Percentiles rank a stretch among this genome's conserved stretches.
These are phyloP conservation scores for Globisporangium sylvaticum DNA, from an alignment of 352 stramenopile genomes.

Conservation along the genomic window DNA sequence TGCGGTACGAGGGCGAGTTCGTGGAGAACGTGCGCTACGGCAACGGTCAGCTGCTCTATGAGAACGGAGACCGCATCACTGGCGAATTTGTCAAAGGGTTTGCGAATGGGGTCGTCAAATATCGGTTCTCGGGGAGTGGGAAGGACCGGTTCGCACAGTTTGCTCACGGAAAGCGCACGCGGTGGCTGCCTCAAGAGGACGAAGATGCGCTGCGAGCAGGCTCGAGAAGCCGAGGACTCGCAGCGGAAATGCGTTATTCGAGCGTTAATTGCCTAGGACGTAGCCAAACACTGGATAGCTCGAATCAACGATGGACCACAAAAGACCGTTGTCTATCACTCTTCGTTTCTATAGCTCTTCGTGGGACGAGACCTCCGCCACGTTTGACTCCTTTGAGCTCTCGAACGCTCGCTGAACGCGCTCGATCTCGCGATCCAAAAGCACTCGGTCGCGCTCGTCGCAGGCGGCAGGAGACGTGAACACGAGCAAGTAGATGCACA, in stretches of 20 bases:
- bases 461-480: conserved; percentile 76
- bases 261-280: conserved; percentile 11
- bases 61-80: conserved; percentile 49
- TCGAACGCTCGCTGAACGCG: not conserved
- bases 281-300: not conserved
- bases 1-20: conserved; percentile 55
- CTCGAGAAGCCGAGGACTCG: conserved; percentile 9
- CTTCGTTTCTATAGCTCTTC: conserved; percentile 16
- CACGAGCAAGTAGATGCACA: conserved; percentile 86
- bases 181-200: conserved; percentile 50
- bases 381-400: not conserved
- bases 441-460: conserved; percentile 17
- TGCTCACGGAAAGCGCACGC: conserved; percentile 28
- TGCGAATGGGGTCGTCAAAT: conserved; percentile 36
- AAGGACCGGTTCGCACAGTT: conserved; percentile 38
- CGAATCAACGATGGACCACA: not conserved
- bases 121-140: conserved; percentile 30
- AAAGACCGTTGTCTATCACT: not conserved
- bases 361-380: not conserved
- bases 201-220: conserved; percentile 22
- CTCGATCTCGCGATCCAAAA: conserved; percentile 11
- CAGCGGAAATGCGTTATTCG: conserved; percentile 8
- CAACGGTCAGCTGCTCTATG: conserved; percentile 38
- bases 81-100: conserved; percentile 49
- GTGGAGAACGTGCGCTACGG: conserved; percentile 45